These are phyloP conservation scores for Tylopilus intermedius DNA, from an alignment of 768 basidiomycete species.

Conservation along the genomic window DNA sequence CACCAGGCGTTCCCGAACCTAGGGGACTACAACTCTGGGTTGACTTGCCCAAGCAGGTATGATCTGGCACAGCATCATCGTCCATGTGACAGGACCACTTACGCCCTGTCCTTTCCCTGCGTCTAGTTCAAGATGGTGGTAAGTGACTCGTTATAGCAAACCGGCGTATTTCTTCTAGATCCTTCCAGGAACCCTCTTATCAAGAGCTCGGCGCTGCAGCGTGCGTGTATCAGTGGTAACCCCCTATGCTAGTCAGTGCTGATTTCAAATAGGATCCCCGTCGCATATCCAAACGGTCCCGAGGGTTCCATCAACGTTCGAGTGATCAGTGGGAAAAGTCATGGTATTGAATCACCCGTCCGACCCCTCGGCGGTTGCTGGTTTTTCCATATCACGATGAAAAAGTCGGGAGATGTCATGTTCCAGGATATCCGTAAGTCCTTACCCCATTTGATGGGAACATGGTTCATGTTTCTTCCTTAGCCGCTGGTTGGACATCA, in stretches of 20 bases:
- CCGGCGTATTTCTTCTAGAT: neutral
- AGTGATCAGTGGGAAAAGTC: slow-evolving; percentile 86
- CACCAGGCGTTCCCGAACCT: slow-evolving; percentile 61
- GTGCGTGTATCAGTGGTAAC: slow-evolving; percentile 34
- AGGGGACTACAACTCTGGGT: slow-evolving; percentile 86
- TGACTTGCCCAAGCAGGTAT: slow-evolving; percentile 67
- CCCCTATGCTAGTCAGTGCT: neutral
- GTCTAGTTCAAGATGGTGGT: slow-evolving; percentile 71
- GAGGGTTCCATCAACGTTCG: slow-evolving; percentile 68
- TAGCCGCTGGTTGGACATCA: slow-evolving; percentile 83
- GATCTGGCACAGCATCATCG: slow-evolving; percentile 2
- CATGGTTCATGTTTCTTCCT: slow-evolving; percentile 1
- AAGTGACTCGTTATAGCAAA: slow-evolving; percentile 20
- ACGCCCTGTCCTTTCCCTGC: slow-evolving; percentile 21
- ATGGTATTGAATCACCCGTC: slow-evolving; percentile 84
- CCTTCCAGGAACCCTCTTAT: slow-evolving; percentile 64
- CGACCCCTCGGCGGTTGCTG: slow-evolving; percentile 89
- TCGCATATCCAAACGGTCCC: slow-evolving; percentile 64
- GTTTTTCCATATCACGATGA: slow-evolving; percentile 79
- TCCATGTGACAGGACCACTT: slow-evolving; percentile 14
- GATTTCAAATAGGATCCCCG: slow-evolving; percentile 52
- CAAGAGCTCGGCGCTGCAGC: slow-evolving; percentile 69
- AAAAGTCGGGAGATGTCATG: slow-evolving; percentile 50
- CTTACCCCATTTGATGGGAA: neutral
- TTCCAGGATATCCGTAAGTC: slow-evolving; percentile 80